These are phyloP conservation scores for Leccinum subatratum DNA, from an alignment of 1,284 basidiomycete genomes.

Conservation along the genomic window DNA sequence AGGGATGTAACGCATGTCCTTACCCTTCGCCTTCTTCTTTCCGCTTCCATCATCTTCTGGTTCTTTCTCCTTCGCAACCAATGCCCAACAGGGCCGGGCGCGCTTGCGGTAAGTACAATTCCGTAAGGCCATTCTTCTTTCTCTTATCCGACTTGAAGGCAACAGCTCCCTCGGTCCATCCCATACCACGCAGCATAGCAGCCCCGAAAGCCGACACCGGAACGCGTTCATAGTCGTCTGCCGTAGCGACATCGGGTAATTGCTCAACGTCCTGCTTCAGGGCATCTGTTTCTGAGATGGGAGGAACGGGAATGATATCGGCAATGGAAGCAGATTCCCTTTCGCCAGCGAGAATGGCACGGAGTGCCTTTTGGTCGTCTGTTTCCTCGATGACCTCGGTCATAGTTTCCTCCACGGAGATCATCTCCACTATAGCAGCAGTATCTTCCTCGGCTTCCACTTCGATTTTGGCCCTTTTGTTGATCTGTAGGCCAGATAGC, in stretches of 20 bases:
- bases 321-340: constrained; percentile 40
- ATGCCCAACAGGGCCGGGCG: constrained; percentile 84
- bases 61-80: constrained; percentile 79
- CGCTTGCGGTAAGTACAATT: constrained; percentile 76
- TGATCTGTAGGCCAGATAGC: constrained; percentile 56
- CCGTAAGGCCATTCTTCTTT: constrained; percentile 50
- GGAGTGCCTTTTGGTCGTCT: constrained; percentile 70
- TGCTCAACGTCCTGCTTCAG: constrained; percentile 74
- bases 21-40: constrained; percentile 41
- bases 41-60: constrained; percentile 57
- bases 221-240: constrained; percentile 86
- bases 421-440: constrained; percentile 16
- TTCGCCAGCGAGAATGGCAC: constrained; percentile 62
- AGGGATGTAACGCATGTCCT: constrained; percentile 71
- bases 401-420: constrained; percentile 19
- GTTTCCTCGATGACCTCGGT: constrained; percentile 41
- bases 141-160: constrained; percentile 50
- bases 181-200: constrained; percentile 94
- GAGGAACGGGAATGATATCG: constrained; percentile 52
- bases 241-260: constrained; percentile 70
- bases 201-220: constrained; percentile 92
- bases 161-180: constrained; percentile 82
- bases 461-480: constrained; percentile 34
- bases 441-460: constrained; percentile 28
- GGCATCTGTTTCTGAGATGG: constrained; percentile 72